These are phyloP conservation scores for Epichloe sibirici DNA, from an alignment of 2,329 filamentous ascomycete species.

Conservation along the genomic window DNA sequence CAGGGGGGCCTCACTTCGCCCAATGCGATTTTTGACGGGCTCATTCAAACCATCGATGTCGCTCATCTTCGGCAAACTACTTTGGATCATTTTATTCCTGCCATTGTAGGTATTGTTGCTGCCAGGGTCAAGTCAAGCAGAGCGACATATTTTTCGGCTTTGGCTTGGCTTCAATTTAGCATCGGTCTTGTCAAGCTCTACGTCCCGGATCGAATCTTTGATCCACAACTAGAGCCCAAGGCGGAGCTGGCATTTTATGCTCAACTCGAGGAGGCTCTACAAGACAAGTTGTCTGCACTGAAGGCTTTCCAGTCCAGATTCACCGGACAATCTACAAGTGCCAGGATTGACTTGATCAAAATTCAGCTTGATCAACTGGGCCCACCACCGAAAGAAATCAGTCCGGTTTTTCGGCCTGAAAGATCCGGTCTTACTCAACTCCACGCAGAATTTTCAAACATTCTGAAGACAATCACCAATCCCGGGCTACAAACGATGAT, in stretches of 20 bases:
- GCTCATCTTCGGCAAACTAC: conserved; percentile 27
- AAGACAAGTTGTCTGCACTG: conserved; percentile 46
- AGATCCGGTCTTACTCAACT: conserved; percentile 56
- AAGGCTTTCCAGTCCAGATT: conserved; percentile 52
- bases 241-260: conserved; percentile 51
- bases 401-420: conserved; percentile 58
- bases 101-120: conserved; percentile 30
- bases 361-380: conserved; percentile 53
- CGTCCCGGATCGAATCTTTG: conserved; percentile 75
- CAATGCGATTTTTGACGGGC: conserved; percentile 10
- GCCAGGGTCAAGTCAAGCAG: conserved; percentile 10
- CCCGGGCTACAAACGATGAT: conserved; percentile 12
- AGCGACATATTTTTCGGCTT: conserved; percentile 23
- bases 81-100: conserved; percentile 31
- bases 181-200: conserved; percentile 66
- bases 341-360: conserved; percentile 52
- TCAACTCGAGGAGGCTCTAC: conserved; percentile 43
- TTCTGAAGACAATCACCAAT: conserved; percentile 52
- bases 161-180: conserved; percentile 67
- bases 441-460: conserved; percentile 71
- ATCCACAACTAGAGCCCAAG: conserved; percentile 57
- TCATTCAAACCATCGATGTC: conserved; percentile 16
- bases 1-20: conserved; percentile 1
- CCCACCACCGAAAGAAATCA: conserved; percentile 48
- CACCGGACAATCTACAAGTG: conserved; percentile 54